Evolutionary conservation across 1,284 basidiomycete genomes (phyloP), one percentile per base, ranked within the genome.

Genomic region (Irpex sp.): DNA sequence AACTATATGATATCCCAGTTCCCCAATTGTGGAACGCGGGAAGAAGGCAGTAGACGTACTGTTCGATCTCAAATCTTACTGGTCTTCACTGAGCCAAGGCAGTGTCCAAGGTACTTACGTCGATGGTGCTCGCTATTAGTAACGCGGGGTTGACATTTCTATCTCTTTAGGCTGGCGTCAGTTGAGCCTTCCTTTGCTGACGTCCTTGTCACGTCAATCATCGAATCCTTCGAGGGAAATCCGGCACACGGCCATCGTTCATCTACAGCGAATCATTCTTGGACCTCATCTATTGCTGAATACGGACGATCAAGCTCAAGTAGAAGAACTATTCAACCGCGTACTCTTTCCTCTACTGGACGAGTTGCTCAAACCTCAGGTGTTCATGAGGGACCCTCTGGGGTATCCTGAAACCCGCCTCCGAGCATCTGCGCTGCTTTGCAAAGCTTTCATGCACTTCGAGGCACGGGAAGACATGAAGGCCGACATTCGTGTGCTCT

Each of bases 371-470:
- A 94, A 93, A 71, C 88, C 93, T 3, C 88, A 94, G 64, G 85
- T 91, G 7, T 86, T 89, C 69, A 79, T 85, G 62, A 81, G 88
- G 39, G 95, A 98, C 72, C 89, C 92, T 0, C 82, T 85, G 62
- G 94, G 92, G 35, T 92, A 98, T 82, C 84, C 89, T 5, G 96
- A 98, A 77, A 96, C 93, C 19, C 85, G 96, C 8, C 74, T 97
- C 48, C 84, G 93, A 48, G 93, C 93, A 1, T 93, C 90, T 12
- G 91, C 91, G 16, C 76, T 99, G 56, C 78, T 98, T 28, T 97
- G 94, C 82, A 98, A 98, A 75, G 87, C 89, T 4, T 98, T 99
- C 77, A 90, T 99, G 82, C 94, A 97, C 69, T 90, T 95, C 65
- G 89, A 96, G 64, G 82, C 91, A 35, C 83, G 89, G 42, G 87